Evolutionary conservation across 2,329 filamentous ascomycete species (phyloP).

Genomic region (Paracorniculantispora psalliotae): DNA sequence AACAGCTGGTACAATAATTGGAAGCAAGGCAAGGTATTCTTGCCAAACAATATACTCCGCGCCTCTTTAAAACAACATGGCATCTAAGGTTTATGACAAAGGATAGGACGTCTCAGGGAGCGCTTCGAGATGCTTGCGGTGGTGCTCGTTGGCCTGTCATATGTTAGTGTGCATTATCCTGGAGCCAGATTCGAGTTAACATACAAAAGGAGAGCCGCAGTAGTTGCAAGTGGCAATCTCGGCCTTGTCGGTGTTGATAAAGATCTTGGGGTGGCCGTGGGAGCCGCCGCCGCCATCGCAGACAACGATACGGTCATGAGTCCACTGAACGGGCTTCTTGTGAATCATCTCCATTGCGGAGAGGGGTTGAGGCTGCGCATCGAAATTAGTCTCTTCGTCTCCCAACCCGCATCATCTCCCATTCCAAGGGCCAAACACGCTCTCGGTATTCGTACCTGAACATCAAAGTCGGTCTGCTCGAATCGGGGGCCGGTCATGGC

Average conservation of each 20-base stretch:
- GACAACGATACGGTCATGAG: conserved; percentile 70
- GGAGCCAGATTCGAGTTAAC: too few relatives aligned
- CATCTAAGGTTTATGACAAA: conserved; percentile 47
- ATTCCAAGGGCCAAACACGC: background rate
- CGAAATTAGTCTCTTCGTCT: conserved; percentile 13
- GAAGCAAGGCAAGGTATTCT: background rate
- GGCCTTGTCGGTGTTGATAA: conserved; percentile 97
- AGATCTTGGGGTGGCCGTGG: conserved; percentile 85
- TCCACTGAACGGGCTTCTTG: conserved; percentile 91
- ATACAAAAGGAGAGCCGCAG: conserved; percentile 88
- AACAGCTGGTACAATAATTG: conserved; percentile 7
- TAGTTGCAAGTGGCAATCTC: conserved; percentile 88
- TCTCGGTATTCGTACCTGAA: conserved; percentile 65
- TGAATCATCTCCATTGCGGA: conserved; percentile 95
- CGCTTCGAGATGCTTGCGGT: conserved; percentile 78
- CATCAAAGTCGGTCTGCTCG: conserved; percentile 90
- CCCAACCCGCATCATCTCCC: background rate
- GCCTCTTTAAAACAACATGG: background rate
- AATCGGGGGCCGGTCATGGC: conserved; percentile 95
- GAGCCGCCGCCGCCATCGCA: conserved; percentile 85
- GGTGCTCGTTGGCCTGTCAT: conserved; percentile 77
- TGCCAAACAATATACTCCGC: background rate
- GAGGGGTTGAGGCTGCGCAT: conserved; percentile 70
- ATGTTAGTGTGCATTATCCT: too few relatives aligned
- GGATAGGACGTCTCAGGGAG: conserved; percentile 78